These are phyloP conservation scores for Exophiala sp. DNA, from an alignment of 2,329 filamentous ascomycete species.

Conservation along the genomic window DNA sequence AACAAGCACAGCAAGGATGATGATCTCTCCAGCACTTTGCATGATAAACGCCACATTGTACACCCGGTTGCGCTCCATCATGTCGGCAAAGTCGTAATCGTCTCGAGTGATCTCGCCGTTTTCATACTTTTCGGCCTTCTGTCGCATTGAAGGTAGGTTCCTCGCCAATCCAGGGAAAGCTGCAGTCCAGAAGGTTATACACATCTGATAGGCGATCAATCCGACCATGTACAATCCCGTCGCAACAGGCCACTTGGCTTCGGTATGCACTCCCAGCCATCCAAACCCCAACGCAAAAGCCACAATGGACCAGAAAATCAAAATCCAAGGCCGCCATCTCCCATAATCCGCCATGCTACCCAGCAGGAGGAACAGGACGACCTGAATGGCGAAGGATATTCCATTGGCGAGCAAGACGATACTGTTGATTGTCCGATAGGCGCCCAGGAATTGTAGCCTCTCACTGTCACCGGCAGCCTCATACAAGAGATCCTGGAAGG, in stretches of 20 bases:
- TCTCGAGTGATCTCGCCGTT: constrained; percentile 50
- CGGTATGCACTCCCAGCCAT: constrained; percentile 59
- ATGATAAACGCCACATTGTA: constrained; percentile 60
- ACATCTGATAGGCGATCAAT: constrained; percentile 60
- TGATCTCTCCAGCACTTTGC: constrained; percentile 56
- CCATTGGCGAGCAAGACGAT: constrained; percentile 62
- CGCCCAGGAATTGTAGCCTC: constrained; percentile 52
- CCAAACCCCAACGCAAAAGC: constrained; percentile 61
- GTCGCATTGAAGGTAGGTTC: constrained; percentile 48
- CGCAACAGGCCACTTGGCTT: constrained; percentile 55
- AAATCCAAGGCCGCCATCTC: constrained; percentile 56
- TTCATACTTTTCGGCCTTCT: constrained; percentile 46
- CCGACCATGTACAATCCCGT: constrained; percentile 61
- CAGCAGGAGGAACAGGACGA: constrained; percentile 45
- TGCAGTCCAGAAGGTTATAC: constrained; percentile 63
- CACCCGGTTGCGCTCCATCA: constrained; percentile 57
- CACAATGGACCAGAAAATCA: constrained; percentile 55
- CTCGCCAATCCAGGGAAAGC: constrained; percentile 55
- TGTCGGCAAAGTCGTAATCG: constrained; percentile 57
- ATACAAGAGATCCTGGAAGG: constrained; percentile 59
- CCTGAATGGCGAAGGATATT: constrained; percentile 62
- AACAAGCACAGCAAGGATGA: constrained; percentile 60
- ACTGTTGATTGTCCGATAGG: constrained; percentile 55
- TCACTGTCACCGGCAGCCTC: constrained; percentile 53
- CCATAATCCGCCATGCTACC: constrained; percentile 57